A percentile compares a stretch with the other conserved stretches of the same genome.
Evolutionary conservation across 345 rosid species (phyloP).

Genomic region (Leavenworthia alabamica): DNA sequence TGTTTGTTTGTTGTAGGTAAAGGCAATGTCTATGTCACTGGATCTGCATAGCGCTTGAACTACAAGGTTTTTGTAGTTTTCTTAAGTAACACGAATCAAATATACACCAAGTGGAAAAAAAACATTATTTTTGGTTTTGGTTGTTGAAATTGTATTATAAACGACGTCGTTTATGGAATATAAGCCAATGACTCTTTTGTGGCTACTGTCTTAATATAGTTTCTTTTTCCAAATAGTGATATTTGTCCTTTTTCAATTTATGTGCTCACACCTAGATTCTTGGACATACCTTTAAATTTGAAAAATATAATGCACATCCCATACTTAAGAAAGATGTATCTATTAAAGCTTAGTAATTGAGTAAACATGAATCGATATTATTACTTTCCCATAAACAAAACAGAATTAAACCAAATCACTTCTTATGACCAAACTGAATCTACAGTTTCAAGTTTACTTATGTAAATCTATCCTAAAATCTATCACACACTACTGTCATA

Average conservation of each 20-base stretch:
- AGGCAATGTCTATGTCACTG: constrained; percentile 7
- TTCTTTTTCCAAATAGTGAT: background rate
- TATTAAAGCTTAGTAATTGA: too few relatives aligned
- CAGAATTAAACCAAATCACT: too few relatives aligned
- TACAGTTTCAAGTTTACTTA: too few relatives aligned
- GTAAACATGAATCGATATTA: too few relatives aligned
- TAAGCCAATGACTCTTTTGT: background rate
- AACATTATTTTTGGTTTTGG: background rate
- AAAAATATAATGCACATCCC: background rate
- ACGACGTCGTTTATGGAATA: too few relatives aligned
- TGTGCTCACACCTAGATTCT: background rate
- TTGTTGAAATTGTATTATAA: background rate
- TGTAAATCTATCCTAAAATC: too few relatives aligned
- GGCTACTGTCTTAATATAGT: background rate
- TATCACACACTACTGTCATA: too few relatives aligned
- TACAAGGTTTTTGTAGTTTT: constrained; percentile 6
- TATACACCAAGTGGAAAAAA: background rate
- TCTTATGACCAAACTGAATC: too few relatives aligned
- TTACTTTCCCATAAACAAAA: too few relatives aligned
- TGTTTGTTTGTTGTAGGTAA: constrained; percentile 9
- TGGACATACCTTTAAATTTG: background rate
- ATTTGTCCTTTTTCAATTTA: background rate
- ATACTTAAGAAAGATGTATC: background rate
- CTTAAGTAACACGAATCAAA: background rate
- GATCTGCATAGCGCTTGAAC: constrained; percentile 27